These are phyloP conservation scores for Austroboletus festivus DNA, from an alignment of 768 basidiomycete genomes.

Conservation along the genomic window DNA sequence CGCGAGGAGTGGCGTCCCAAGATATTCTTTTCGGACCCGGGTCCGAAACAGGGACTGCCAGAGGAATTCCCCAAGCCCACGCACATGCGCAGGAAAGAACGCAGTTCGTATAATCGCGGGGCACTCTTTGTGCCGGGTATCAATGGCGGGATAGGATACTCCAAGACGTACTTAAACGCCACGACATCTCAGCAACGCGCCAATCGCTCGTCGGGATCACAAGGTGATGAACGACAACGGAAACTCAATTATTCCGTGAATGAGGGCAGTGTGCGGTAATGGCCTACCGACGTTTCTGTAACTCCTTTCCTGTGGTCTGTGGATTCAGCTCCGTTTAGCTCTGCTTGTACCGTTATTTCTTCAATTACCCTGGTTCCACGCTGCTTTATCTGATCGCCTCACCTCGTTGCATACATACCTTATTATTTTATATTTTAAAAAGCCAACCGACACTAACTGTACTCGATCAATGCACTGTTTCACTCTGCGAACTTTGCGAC, in stretches of 20 bases:
- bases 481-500: constrained; percentile 2
- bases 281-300: background rate
- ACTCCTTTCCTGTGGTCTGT: background rate
- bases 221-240: constrained; percentile 26
- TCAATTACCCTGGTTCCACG: constrained; percentile 1
- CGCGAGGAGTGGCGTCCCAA: constrained; percentile 79
- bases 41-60: constrained; percentile 67
- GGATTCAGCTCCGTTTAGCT: constrained; percentile 1
- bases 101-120: constrained; percentile 76
- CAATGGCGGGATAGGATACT: constrained; percentile 21
- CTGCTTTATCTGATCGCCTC: constrained; percentile 18
- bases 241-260: constrained; percentile 13
- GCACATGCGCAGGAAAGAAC: constrained; percentile 75
- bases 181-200: constrained; percentile 16
- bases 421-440: constrained; percentile 35
- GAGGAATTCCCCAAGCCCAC: constrained; percentile 84
- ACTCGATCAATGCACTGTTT: constrained; percentile 10
- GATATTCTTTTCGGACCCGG: constrained; percentile 73
- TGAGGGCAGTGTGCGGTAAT: constrained; percentile 10
- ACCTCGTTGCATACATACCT: constrained; percentile 25
- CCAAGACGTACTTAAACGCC: constrained; percentile 29
- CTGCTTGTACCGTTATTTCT: constrained; percentile 9
- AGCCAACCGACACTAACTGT: constrained; percentile 22
- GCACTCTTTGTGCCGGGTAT: constrained; percentile 60
- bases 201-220: constrained; percentile 14